phyloP scores from a whole-genome alignment of 371 early-diverging fungal genomes.

The Conidiobolus incongruus region DNA sequence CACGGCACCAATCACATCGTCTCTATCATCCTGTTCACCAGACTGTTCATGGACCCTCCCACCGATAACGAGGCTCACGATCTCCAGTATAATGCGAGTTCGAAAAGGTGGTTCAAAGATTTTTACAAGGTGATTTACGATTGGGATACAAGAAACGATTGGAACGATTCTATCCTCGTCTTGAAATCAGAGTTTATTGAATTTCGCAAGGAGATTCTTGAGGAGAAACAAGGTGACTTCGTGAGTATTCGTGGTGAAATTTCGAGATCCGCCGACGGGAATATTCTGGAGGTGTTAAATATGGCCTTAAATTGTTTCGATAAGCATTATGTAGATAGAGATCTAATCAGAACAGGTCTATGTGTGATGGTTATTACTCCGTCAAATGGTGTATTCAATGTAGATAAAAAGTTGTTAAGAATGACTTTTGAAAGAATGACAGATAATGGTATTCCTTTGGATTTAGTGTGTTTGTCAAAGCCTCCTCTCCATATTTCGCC shows the following conservation, averaged over 20 bases:
- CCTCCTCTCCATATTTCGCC: conserved; percentile 79
- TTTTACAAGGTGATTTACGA: conserved; percentile 87
- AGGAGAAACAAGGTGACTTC: conserved; percentile 22
- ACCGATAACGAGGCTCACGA: conserved; percentile 20
- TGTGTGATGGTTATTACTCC: conserved; percentile 83
- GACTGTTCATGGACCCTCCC: conserved; percentile 44
- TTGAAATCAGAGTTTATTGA: conserved; percentile 60
- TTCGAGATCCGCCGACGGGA: conserved; percentile 66
- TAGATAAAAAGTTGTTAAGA: conserved; percentile 55
- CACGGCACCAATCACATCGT: conserved; percentile 84
- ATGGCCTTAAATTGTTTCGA: conserved; percentile 85
- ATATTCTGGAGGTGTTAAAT: conserved; percentile 86
- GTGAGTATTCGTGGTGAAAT: conserved; percentile 33
- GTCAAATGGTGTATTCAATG: conserved; percentile 68
- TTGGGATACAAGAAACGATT: conserved; percentile 76
- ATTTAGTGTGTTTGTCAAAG: conserved; percentile 73
- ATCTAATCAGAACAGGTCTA: conserved; percentile 74
- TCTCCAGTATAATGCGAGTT: no score
- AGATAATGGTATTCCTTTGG: conserved; percentile 78
- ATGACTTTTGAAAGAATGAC: conserved; percentile 89
- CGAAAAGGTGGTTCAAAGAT: conserved; percentile 73
- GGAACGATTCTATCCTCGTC: conserved; percentile 48
- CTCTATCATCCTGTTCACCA: conserved; percentile 76
- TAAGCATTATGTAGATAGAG: conserved; percentile 80
- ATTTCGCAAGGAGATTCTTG: conserved; percentile 55